Conservation (phyloP, 1,284 basidiomycete genomes). For the Mycena citricolor region DNA sequence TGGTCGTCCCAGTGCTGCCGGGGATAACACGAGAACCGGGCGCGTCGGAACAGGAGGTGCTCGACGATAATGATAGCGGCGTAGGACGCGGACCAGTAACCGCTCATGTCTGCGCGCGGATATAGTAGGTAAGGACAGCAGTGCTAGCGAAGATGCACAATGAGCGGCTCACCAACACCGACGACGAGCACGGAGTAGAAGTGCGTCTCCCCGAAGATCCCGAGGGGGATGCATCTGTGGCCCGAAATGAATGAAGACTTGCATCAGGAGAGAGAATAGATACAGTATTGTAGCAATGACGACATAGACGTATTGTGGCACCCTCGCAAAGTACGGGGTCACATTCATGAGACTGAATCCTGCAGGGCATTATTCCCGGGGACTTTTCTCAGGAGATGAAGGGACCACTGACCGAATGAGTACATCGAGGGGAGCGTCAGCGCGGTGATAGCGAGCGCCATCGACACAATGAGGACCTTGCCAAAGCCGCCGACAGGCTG, state of each 20-base stretch:
- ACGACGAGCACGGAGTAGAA: slow-evolving; percentile 65
- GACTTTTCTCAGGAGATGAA: not conserved
- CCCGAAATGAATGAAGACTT: slow-evolving; percentile 2
- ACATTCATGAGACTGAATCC: slow-evolving; percentile 72
- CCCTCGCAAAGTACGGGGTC: slow-evolving; percentile 48
- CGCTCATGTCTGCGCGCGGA: slow-evolving; percentile 45
- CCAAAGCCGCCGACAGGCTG: slow-evolving; percentile 51
- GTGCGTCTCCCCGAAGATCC: slow-evolving; percentile 66
- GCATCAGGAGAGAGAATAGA: slow-evolving; percentile 19
- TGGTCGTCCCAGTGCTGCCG: slow-evolving; percentile 54
- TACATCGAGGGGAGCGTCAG: slow-evolving; percentile 1
- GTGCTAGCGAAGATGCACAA: slow-evolving; percentile 39
- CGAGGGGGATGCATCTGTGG: slow-evolving; percentile 52
- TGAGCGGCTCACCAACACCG: slow-evolving; percentile 41
- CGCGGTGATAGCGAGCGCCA: slow-evolving; percentile 32
- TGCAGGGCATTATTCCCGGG: slow-evolving; percentile 9
- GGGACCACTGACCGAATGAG: slow-evolving; percentile 44
- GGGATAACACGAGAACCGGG: slow-evolving; percentile 52
- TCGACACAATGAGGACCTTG: slow-evolving; percentile 41
- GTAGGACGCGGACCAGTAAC: slow-evolving; percentile 69
- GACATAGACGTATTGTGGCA: slow-evolving; percentile 71
- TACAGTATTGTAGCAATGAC: slow-evolving; percentile 74
- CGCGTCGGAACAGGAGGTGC: slow-evolving; percentile 61
- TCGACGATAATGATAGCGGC: slow-evolving; percentile 60
- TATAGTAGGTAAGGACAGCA: slow-evolving; percentile 43